Evolutionary conservation across 2,329 filamentous ascomycete genomes (phyloP).

Genomic region (Aspergillus quadrilineatus): DNA sequence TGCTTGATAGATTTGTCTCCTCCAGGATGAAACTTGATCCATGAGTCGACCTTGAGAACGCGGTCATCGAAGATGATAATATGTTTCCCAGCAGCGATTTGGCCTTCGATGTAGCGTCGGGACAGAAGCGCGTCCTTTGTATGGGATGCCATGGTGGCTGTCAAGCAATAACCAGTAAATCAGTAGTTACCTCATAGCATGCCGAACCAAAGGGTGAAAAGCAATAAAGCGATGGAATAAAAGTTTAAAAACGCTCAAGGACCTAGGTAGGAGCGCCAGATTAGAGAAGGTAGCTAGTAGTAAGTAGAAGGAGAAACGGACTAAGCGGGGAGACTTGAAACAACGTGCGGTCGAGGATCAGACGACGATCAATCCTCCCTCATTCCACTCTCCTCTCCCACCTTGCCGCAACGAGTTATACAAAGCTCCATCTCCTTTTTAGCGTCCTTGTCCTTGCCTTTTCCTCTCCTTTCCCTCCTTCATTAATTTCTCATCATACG

Average conservation of each 20-base stretch:
- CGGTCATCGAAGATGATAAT: conserved; percentile 78
- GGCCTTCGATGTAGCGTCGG: conserved; percentile 68
- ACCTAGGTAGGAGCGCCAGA: neutral
- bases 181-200: neutral
- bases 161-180: neutral
- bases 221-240: too few relatives aligned
- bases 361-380: conserved; percentile 13
- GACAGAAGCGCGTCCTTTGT: conserved; percentile 54
- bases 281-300: neutral
- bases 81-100: conserved; percentile 77
- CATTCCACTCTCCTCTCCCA: conserved; percentile 3
- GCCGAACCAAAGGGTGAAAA: neutral
- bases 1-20: conserved; percentile 88
- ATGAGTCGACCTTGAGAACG: conserved; percentile 84
- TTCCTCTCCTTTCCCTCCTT: neutral
- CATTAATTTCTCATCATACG: conserved; percentile 17
- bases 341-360: conserved; percentile 7
- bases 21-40: conserved; percentile 86
- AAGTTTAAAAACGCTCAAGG: neutral
- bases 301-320: neutral
- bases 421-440: conserved; percentile 3
- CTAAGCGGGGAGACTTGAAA: conserved; percentile 11
- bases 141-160: conserved; percentile 15
- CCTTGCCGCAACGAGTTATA: neutral
- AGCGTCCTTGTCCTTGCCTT: neutral